These are phyloP conservation scores for Angomonas desouzai DNA, from an alignment of 208 protist genomes.

Conservation along the genomic window DNA sequence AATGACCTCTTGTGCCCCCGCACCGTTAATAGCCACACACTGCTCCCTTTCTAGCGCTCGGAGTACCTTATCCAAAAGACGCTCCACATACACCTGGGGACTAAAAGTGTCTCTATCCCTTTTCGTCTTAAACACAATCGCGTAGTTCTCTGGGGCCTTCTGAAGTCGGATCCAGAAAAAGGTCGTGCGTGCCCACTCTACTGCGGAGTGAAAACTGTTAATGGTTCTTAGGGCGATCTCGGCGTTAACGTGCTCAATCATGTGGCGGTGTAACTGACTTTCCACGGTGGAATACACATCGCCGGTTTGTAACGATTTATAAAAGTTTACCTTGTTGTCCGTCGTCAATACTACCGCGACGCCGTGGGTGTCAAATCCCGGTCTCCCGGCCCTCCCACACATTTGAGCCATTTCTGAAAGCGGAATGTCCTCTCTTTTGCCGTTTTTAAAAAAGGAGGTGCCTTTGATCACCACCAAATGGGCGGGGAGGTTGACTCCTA, in stretches of 20 bases:
- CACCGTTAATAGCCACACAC: constrained; percentile 21
- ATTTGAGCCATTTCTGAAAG: constrained; percentile 99
- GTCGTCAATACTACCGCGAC: constrained; percentile 90
- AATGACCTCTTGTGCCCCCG: neutral
- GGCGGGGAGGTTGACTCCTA: constrained; percentile 93
- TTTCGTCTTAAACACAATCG: constrained; percentile 43
- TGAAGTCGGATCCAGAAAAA: constrained; percentile 86
- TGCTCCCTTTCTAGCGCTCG: constrained; percentile 47
- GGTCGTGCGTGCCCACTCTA: constrained; percentile 89
- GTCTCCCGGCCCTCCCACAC: constrained; percentile 92
- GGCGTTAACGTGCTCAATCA: constrained; percentile 94
- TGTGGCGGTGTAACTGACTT: constrained; percentile 73
- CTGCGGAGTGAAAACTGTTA: constrained; percentile 50
- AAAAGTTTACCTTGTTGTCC: constrained; percentile 38
- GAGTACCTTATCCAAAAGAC: constrained; percentile 65
- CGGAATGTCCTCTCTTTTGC: constrained; percentile 91
- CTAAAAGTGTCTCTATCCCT: constrained; percentile 45
- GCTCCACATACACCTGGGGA: constrained; percentile 47
- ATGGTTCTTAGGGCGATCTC: constrained; percentile 91
- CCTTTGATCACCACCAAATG: constrained; percentile 95
- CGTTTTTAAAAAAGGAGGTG: constrained; percentile 98
- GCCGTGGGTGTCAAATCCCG: constrained; percentile 79
- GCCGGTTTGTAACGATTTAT: constrained; percentile 51
- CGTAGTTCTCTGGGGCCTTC: constrained; percentile 68
- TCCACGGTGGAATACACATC: constrained; percentile 57